Base-by-base conservation (phyloP, 2,329 filamentous ascomycete genomes). In the Massarina eburnea region DNA sequence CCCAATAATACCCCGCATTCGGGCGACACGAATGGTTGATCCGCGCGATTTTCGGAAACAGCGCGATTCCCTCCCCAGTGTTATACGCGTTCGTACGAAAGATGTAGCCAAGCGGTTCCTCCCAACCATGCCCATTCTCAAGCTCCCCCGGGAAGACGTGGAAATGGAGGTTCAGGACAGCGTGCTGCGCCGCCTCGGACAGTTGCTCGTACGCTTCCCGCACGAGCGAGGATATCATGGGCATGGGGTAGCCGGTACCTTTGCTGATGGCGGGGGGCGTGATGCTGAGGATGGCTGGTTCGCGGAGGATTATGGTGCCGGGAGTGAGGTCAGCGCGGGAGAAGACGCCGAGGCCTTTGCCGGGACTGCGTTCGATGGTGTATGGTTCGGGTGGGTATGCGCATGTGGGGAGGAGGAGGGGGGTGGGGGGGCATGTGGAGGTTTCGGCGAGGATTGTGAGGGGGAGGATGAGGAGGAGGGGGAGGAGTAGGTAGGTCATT, bases 311-410 rank as follows among this genome's bases (percentile, higher is more conserved):
- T 20, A 67, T 61, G 4, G 69, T 67, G 24, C 73, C 72, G 9
- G 57, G 46, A 10, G 66, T 58, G 10, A 77, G 67, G 19, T 47
- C 45, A 9, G 52, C 54, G 1, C 57, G 53, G 4, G 73, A 72
- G 41, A 76, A 73, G 7, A 73, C 62, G 24, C 74, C 74, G 14
- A 76, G 55, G 2, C 74, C 74, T 56, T 72, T 75, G 9, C 68
- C 66, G 1, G 60, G 55, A 18, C 68, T 67, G 1, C 54, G 53
- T 5, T 45, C 39, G 35, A 74, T 58, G 4, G 54, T 48, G 30
- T 61, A 68, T 34, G 59, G 43, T 7, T 54, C 45, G 15, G 61
- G 55, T 12, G 63, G 56, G 8, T 57, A 60, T 5, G 33, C 27
- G 36, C 65, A 70, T 18, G 46, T 47, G 33, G 43, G 43, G 9